Evolutionary conservation across 768 basidiomycete genomes (phyloP).

Genomic region (Xerocomus spinulosus): DNA sequence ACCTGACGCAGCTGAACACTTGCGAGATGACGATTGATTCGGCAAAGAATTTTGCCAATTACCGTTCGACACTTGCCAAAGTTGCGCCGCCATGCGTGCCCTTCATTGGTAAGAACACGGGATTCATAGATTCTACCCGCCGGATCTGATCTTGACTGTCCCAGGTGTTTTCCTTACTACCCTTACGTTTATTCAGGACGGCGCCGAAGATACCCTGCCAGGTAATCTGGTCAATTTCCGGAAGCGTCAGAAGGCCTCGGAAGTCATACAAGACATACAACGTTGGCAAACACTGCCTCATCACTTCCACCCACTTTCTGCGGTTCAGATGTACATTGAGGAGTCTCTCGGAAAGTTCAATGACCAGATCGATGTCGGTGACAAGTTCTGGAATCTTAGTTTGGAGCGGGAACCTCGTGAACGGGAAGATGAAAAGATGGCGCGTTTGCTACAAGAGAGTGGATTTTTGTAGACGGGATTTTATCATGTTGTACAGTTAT

Average conservation of each 20-base stretch:
- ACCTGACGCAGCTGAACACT: constrained; percentile 65
- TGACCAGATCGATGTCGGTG: constrained; percentile 63
- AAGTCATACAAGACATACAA: constrained; percentile 95
- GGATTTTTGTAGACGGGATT: constrained; percentile 60
- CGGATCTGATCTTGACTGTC: constrained; percentile 1
- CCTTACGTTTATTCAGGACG: constrained; percentile 97
- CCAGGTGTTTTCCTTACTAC: constrained; percentile 93
- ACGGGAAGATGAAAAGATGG: constrained; percentile 96
- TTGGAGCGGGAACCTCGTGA: constrained; percentile 90
- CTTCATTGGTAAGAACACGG: constrained; percentile 71
- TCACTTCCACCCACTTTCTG: constrained; percentile 67
- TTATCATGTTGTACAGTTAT: constrained; percentile 22
- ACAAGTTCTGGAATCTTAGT: constrained; percentile 81
- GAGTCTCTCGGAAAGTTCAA: constrained; percentile 69
- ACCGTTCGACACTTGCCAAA: constrained; percentile 75
- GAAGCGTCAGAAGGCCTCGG: constrained; percentile 93
- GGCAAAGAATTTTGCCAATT: constrained; percentile 91
- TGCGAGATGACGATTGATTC: constrained; percentile 91
- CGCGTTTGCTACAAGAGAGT: constrained; percentile 79
- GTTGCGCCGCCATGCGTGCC: constrained; percentile 94
- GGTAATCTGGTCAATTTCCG: constrained; percentile 88
- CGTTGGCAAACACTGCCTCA: constrained; percentile 91
- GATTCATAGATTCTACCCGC: background rate
- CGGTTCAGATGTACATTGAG: constrained; percentile 72
- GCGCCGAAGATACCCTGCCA: constrained; percentile 79